A percentile compares a stretch with the other conserved stretches of the same genome.
Conservation (phyloP, 2,329 filamentous ascomycete genomes). For the Scortechinia acanthostroma region DNA sequence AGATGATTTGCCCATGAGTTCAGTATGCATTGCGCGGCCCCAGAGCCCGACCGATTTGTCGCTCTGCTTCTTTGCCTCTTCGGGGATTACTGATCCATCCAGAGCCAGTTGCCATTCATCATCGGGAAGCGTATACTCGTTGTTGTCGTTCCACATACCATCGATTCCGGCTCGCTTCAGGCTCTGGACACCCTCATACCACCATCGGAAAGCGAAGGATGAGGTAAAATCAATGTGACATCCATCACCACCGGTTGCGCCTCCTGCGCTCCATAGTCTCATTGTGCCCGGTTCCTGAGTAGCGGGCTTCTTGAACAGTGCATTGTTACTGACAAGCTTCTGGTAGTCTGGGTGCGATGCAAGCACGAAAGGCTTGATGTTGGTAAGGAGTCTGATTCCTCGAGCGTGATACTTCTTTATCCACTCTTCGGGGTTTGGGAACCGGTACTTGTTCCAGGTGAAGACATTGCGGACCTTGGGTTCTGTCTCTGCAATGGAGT, state of each 20-base stretch:
- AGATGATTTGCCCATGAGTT: constrained; percentile 65
- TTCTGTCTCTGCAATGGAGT: constrained; percentile 54
- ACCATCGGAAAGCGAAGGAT: constrained; percentile 60
- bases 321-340: constrained; percentile 46
- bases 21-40: constrained; percentile 64
- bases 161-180: constrained; percentile 60
- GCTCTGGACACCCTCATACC: constrained; percentile 60
- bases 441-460: constrained; percentile 66
- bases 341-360: constrained; percentile 60
- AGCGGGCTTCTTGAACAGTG: constrained; percentile 54
- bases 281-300: constrained; percentile 45
- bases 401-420: constrained; percentile 51
- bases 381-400: constrained; percentile 63
- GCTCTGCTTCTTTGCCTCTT: constrained; percentile 19
- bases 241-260: constrained; percentile 63
- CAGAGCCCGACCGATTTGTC: constrained; percentile 52
- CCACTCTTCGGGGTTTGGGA: constrained; percentile 61
- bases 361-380: constrained; percentile 69
- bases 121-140: constrained; percentile 62
- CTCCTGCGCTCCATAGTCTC: constrained; percentile 66
- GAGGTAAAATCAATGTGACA: constrained; percentile 71
- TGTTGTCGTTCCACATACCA: constrained; percentile 75
- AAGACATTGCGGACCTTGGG: constrained; percentile 68
- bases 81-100: constrained; percentile 28
- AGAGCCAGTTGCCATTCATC: constrained; percentile 61